Conservation (phyloP, 1,284 basidiomycete species). For the Papiliotrema terrestris region DNA sequence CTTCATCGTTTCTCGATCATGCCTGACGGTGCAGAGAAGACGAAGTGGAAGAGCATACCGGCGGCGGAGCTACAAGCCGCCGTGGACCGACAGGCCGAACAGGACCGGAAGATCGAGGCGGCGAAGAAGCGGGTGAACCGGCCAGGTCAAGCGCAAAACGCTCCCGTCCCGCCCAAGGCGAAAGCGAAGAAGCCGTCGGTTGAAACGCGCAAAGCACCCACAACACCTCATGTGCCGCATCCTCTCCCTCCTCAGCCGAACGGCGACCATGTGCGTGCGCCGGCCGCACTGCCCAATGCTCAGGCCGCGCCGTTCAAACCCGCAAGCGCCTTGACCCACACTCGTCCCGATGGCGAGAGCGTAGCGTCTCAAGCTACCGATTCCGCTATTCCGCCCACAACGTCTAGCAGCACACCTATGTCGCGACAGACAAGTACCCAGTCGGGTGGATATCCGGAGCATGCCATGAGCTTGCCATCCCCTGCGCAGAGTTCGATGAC, state of each 20-base stretch:
- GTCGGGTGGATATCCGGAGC: conserved; percentile 10
- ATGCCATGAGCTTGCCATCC: no score
- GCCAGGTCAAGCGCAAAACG: conserved; percentile 5
- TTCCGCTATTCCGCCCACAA: no score
- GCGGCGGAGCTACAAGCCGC: conserved; percentile 48
- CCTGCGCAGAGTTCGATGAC: no score
- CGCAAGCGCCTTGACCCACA: no score
- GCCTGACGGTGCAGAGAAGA: conserved; percentile 35
- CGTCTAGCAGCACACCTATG: neutral
- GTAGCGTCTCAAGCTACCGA: neutral
- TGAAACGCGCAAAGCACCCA: neutral
- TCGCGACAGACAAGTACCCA: conserved; percentile 8
- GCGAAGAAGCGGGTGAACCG: conserved; percentile 4
- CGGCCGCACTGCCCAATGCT: no score
- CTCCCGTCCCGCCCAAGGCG: conserved; percentile 1
- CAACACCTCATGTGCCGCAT: neutral
- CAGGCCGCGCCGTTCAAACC: neutral
- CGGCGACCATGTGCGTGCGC: no score
- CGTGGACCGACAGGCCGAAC: conserved; percentile 42
- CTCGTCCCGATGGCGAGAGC: neutral
- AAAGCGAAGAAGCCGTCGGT: conserved; percentile 13
- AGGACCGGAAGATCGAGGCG: conserved; percentile 13
- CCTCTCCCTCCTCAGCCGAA: no score
- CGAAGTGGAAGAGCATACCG: conserved; percentile 49
- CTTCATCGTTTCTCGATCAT: neutral